Conservation (phyloP, 148 eudicot genomes). For the Salicornia ramosissima region DNA sequence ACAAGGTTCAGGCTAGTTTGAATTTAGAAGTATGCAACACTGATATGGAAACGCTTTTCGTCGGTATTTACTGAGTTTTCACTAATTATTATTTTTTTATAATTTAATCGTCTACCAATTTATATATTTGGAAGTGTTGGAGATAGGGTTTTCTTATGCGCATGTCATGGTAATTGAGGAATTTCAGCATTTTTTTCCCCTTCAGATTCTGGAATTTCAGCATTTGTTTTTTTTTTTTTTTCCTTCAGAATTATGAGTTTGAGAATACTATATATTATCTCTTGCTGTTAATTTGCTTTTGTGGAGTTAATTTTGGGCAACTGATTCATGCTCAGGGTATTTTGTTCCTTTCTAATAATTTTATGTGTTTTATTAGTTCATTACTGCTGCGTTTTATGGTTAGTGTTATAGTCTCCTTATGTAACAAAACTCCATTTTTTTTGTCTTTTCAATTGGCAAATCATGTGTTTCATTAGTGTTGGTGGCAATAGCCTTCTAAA, state of each 20-base stretch:
- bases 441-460: not conserved
- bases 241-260: too few species aligned
- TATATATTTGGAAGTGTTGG: too few species aligned
- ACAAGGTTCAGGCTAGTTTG: not conserved
- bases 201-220: too few species aligned
- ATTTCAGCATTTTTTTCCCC: too few species aligned
- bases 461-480: not conserved
- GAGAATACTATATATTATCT: not conserved
- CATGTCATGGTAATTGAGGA: too few species aligned
- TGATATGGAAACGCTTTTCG: too few species aligned
- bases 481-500: not conserved
- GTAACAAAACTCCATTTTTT: not conserved
- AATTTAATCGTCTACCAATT: too few species aligned
- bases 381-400: not conserved
- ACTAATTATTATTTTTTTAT: too few species aligned
- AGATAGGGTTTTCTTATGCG: too few species aligned
- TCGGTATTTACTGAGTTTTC: too few species aligned
- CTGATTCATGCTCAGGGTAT: not conserved
- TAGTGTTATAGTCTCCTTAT: not conserved
- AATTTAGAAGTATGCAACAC: too few species aligned
- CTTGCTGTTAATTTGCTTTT: slow-evolving; percentile 6
- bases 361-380: not conserved
- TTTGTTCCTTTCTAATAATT: not conserved
- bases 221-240: too few species aligned
- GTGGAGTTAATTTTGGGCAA: not conserved